Conservation (phyloP, 495 filamentous ascomycete species). For the Penicillium odoratum region DNA sequence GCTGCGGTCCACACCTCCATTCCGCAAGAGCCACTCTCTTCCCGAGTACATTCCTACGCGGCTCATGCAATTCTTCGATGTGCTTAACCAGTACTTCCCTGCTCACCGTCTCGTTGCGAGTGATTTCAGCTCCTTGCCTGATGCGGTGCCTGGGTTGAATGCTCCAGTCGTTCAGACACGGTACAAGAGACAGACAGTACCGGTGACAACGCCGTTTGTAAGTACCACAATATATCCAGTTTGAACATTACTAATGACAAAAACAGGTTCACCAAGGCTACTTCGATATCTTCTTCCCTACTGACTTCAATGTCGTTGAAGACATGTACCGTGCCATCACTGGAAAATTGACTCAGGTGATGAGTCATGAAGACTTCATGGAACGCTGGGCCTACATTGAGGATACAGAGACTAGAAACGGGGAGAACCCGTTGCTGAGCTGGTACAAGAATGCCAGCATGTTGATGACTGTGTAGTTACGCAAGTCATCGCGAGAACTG, state of each 20-base stretch:
- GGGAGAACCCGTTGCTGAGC: slow-evolving; percentile 87
- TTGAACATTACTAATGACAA: not conserved
- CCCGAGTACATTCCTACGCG: slow-evolving; percentile 94
- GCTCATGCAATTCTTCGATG: slow-evolving; percentile 94
- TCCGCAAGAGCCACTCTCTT: slow-evolving; percentile 66
- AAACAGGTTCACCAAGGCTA: slow-evolving; percentile 90
- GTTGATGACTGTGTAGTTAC: slow-evolving; percentile 70
- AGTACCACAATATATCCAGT: slow-evolving; percentile 25
- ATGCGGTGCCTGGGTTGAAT: slow-evolving; percentile 78
- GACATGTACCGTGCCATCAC: slow-evolving; percentile 89
- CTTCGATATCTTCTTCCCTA: slow-evolving; percentile 98
- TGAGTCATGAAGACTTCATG: slow-evolving; percentile 89
- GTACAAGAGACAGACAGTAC: slow-evolving; percentile 79
- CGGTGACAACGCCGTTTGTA: slow-evolving; percentile 89
- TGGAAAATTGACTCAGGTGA: slow-evolving; percentile 80
- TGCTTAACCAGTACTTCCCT: slow-evolving; percentile 82
- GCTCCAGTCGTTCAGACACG: slow-evolving; percentile 95
- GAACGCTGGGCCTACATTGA: slow-evolving; percentile 83
- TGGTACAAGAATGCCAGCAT: slow-evolving; percentile 96
- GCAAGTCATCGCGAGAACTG: not conserved
- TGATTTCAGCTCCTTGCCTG: slow-evolving; percentile 86
- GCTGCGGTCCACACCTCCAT: slow-evolving; percentile 61
- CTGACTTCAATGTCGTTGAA: slow-evolving; percentile 85
- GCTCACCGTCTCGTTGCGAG: slow-evolving; percentile 82
- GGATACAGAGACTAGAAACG: slow-evolving; percentile 81